Percentiles rank a stretch among this genome's conserved stretches.
Evolutionary conservation across 108 stramenopile genomes (phyloP).

Genomic region (Epithemia pelagica): DNA sequence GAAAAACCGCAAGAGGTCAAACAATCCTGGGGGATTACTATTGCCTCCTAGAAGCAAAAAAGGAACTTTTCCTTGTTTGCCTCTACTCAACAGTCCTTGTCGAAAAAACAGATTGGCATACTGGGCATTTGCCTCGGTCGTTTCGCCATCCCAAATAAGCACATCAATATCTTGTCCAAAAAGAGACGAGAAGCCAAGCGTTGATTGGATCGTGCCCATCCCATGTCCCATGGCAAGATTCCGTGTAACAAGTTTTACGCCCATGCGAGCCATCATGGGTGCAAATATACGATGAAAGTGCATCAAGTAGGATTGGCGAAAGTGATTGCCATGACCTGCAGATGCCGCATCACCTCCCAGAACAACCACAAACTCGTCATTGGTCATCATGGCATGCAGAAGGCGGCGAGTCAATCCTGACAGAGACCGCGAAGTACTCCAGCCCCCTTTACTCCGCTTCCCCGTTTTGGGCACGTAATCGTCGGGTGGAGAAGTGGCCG

Average conservation of each 20-base stretch:
- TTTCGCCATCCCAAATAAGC: slow-evolving; percentile 50
- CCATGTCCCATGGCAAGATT: slow-evolving; percentile 29
- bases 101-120: slow-evolving; percentile 56
- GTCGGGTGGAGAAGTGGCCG: slow-evolving; percentile 7
- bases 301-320: slow-evolving; percentile 54
- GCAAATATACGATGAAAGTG: slow-evolving; percentile 55
- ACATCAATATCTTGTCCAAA: slow-evolving; percentile 53
- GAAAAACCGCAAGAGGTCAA: slow-evolving; percentile 49
- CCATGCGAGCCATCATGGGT: slow-evolving; percentile 56
- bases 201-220: slow-evolving; percentile 26
- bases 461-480: slow-evolving; percentile 5
- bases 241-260: slow-evolving; percentile 44
- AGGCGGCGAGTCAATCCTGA: slow-evolving; percentile 67
- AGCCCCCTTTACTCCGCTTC: slow-evolving; percentile 44
- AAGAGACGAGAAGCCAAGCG: slow-evolving; percentile 33
- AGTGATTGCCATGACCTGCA: slow-evolving; percentile 74
- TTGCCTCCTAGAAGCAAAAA: slow-evolving; percentile 45
- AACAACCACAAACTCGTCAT: slow-evolving; percentile 69
- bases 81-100: slow-evolving; percentile 46
- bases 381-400: slow-evolving; percentile 82
- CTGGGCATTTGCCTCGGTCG: slow-evolving; percentile 10
- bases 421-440: slow-evolving; percentile 64
- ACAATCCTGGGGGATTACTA: slow-evolving; percentile 7
- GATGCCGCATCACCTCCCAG: slow-evolving; percentile 55
- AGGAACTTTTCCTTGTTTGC: slow-evolving; percentile 41